Evolutionary conservation across 139 green algal genomes (phyloP).

Genomic region (Chlorella sp.): DNA sequence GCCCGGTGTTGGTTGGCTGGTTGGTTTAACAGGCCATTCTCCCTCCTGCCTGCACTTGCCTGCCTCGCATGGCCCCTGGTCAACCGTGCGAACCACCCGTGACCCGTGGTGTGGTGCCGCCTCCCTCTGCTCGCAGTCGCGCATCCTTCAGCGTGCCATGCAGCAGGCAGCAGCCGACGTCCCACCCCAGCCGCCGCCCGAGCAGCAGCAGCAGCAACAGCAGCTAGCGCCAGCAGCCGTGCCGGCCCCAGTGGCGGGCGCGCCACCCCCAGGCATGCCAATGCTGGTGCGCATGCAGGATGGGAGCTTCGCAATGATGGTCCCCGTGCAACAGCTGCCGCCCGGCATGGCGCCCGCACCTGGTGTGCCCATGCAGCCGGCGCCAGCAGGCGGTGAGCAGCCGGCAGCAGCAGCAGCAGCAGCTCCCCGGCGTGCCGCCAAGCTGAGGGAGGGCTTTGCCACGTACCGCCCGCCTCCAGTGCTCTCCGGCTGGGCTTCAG

Average conservation of each 20-base stretch:
- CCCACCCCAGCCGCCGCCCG: neutral
- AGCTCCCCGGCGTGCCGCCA: neutral
- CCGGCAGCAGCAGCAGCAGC: neutral
- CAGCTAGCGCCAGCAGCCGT: neutral
- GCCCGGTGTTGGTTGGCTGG: neutral
- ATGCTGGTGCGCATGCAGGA: constrained; percentile 22
- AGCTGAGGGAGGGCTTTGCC: constrained; percentile 25
- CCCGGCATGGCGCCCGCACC: neutral
- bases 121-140: neutral
- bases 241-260: neutral
- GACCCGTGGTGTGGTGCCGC: neutral
- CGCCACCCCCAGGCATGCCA: constrained; percentile 4
- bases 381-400: neutral
- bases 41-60: neutral
- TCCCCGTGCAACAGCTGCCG: neutral
- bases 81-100: neutral
- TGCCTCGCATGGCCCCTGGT: neutral
- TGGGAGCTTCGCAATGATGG: constrained; percentile 21
- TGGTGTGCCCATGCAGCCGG: neutral
- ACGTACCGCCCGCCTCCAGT: constrained; percentile 31
- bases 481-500: constrained; percentile 2
- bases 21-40: neutral
- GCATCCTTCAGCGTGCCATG: constrained; percentile 23
- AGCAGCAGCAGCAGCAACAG: neutral
- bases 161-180: constrained; percentile 24